Base-by-base conservation (phyloP, 805 yeast genomes). In the Starmerella tilneyi region DNA sequence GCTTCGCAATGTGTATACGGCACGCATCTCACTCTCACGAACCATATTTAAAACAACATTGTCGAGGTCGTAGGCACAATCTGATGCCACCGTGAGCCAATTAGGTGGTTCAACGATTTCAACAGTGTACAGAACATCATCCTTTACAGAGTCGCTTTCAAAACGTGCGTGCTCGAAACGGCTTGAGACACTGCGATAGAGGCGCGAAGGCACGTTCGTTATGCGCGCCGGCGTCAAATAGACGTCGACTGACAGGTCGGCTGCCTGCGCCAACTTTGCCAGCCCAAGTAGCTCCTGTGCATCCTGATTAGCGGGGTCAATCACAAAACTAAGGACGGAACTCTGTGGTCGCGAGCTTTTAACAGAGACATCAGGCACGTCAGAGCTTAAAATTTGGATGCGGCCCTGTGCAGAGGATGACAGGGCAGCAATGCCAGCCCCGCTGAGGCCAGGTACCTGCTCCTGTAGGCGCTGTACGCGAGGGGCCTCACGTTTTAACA, bases 241-340 rank as follows among this genome's bases (percentile, higher is more conserved):
- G 62, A 59, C 8, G 80, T 50, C 53, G n/a, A 67, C 59, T 13
- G 15, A 15, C 16, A 51, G 9, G 66, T 54, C 52, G 5, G 56
- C 27, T 56, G 15, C 3, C 59, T 53, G 3, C 63, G 57, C 51
- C 16, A 44, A 39, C 17, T 54, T 48, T 16, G 64, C 49, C 15
- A 81, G 58, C 0, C 80, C 64, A 0, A 81, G 53, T 8, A 77
- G 56, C 40, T 73, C 74, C 56, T 84, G 97, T 0, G 94, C 73
- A 13, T 65, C 55, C 53, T 81, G 88, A 47, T 74, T 73, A 2
- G 77, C 61, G 1, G 97, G 96, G 59, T 92, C 86, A 31, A 84
- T 56, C 1, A 82, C 62, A 0, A 41, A 21, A 4, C 34, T 23
- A 5, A 43, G 28, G 1, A 19, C 3, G 7, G 28, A n/a, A 8